Evolutionary conservation across 2,329 filamentous ascomycete species (phyloP), one percentile per base, ranked within the genome.

Genomic region (Daldinia sp.): DNA sequence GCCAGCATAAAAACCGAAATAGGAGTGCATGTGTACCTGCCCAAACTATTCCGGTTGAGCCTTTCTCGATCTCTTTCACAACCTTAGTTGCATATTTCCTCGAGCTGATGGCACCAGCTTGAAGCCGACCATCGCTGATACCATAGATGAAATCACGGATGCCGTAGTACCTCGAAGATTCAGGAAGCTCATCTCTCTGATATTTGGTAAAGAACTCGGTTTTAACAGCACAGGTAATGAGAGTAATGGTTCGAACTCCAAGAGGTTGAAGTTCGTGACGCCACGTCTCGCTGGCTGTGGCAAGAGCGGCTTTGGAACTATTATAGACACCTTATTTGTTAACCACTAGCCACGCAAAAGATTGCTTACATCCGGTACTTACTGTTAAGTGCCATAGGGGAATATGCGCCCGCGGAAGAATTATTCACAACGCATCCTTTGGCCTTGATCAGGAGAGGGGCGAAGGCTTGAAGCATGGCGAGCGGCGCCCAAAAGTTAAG

Each of bases 231-330:
- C 71, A 71, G 1, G 76, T 77, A 3, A 75, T 42, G 20, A 77
- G 37, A 2, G 77, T 75, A 30, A 78, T 64, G 4, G 74, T 67
- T 0, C 70, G 68, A 4, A 79, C 72, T 1, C 73, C 75, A 1
- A 79, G 75, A 0, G 76, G 76, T 0, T 54, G 60, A 2, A 79
- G 74, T 51, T 79, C 77, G 1, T 72, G 50, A 5, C 76, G 66
- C 6, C 76, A 57, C 0, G 56, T 71, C 12, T 78, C 76, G 0
- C 76, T 76, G 15, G 76, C 33, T 15, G 68, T 71, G 1, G 65
- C 35, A 0, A 71, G 64, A 1, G 77, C 76, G 0, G 74, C 73
- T 35, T 79, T 79, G 6, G 76, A 76, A 13, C 73, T 68, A 26
- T 68, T 74, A 55, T 78, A 78, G 37, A 48, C 30, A 28, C 59